phyloP scores from a whole-genome alignment of 2,329 filamentous ascomycete species.

The Xylaria sp. region DNA sequence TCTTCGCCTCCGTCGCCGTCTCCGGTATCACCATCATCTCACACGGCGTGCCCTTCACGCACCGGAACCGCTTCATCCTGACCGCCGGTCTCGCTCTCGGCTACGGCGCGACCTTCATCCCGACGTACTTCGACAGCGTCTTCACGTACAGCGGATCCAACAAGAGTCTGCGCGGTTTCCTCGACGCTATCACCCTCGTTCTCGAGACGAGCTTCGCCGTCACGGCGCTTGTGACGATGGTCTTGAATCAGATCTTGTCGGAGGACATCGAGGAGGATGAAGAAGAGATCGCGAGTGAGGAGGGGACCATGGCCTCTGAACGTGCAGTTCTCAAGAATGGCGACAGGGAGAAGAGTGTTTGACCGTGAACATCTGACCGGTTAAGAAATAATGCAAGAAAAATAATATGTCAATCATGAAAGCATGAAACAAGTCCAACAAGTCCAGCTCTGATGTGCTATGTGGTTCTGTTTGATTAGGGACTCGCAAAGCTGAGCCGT shows the following conservation, averaged over 20 bases:
- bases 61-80: conserved; percentile 75
- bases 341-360: conserved; percentile 15
- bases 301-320: conserved; percentile 7
- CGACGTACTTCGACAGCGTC: conserved; percentile 62
- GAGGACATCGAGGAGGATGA: conserved; percentile 61
- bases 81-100: conserved; percentile 70
- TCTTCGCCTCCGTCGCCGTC: conserved; percentile 71
- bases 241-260: conserved; percentile 67
- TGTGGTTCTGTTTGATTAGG: no score
- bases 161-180: conserved; percentile 63
- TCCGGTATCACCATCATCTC: conserved; percentile 73
- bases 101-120: conserved; percentile 63
- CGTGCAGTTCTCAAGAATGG: conserved; percentile 6
- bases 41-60: conserved; percentile 64
- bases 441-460: no score
- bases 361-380: neutral
- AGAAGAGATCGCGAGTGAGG: neutral
- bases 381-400: no score
- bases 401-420: no score
- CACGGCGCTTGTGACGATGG: conserved; percentile 65
- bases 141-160: conserved; percentile 69
- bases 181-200: conserved; percentile 66
- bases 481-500: no score
- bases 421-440: no score
- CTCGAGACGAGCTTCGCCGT: conserved; percentile 73